Base-by-base conservation (phyloP, 2,329 filamentous ascomycete species). In the Fusarium beomiforme region DNA sequence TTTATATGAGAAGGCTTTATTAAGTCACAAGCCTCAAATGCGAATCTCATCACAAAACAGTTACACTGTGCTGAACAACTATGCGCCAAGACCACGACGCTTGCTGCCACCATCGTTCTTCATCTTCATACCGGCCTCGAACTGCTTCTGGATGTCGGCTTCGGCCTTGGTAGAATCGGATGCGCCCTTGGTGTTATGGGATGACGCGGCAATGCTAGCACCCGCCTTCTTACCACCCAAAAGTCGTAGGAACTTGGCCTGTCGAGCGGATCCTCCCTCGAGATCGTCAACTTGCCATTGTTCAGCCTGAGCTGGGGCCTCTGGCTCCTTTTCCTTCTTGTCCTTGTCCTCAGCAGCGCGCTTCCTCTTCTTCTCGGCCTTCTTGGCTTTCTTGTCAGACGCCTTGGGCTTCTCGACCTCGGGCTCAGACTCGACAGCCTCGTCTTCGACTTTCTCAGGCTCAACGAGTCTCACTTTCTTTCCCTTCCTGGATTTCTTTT, bases 241-340 rank as follows among this genome's bases (percentile, higher is more conserved):
- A 2, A 90, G 84, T 34, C 86, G 82, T 73, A 89, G 78, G 67
- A 89, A 89, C 79, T 90, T 90, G 66, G 81, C 80, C 72, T 89
- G 86, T 16, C 88, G 83, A 51, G 81, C 81, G 21, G 80, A 72
- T 24, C 85, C 86, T 34, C 88, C 88, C 41, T 83, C 84, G 36
- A 90, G 81, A 36, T 81, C 83, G 21, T 80, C 77, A 29, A 88
- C 85, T 66, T 88, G 87, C 87, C 87, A 89, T 68, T 84, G 80
- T 75, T 85, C 85, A 6, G 76, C 78, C 59, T 73, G 65, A 34
- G 68, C 63, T 16, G 44, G 44, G 14, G 31, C 26, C 14, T 72
- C 42, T 31, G 56, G 37, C 13, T 69, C 66, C 41, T 75, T 70
- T 23, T 69, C 70, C 41, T 65, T 68, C 50, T 73, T 67, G 46